These are phyloP conservation scores for Ascoidea rubescens DNA, from an alignment of 805 yeast species.

Conservation along the genomic window DNA sequence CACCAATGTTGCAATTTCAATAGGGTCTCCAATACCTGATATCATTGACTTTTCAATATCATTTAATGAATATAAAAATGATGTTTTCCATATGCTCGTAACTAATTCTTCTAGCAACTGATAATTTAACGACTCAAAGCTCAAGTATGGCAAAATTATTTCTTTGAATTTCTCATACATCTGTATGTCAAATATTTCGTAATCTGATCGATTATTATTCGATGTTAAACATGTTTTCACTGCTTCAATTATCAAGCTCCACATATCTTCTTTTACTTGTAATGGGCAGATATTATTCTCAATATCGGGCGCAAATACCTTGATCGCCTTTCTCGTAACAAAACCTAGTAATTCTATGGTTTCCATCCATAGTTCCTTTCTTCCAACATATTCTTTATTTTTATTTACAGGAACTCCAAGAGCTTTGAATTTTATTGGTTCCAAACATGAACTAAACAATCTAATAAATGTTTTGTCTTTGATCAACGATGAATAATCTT, in stretches of 20 bases:
- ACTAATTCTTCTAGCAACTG: slow-evolving; percentile 29
- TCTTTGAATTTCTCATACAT: slow-evolving; percentile 29
- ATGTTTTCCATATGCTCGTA: slow-evolving; percentile 37
- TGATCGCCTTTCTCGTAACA: slow-evolving; percentile 21
- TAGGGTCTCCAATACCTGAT: slow-evolving; percentile 16
- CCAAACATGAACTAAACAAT: slow-evolving; percentile 35
- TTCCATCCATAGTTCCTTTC: slow-evolving; percentile 38
- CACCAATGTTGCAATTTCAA: slow-evolving; percentile 24
- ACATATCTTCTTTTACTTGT: slow-evolving; percentile 13
- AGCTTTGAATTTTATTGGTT: slow-evolving; percentile 32
- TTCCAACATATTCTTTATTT: slow-evolving; percentile 10
- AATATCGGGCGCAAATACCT: slow-evolving; percentile 12
- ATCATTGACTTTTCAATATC: slow-evolving; percentile 32
- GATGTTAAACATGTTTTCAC: slow-evolving; percentile 26
- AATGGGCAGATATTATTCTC: slow-evolving; percentile 1
- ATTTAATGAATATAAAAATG: slow-evolving; percentile 45
- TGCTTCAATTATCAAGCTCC: slow-evolving; percentile 28
- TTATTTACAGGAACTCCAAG: slow-evolving; percentile 16
- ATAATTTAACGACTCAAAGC: slow-evolving; percentile 16
- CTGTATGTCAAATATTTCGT: slow-evolving; percentile 31
- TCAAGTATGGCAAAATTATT: slow-evolving; percentile 27
- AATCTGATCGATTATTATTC: slow-evolving; percentile 15
- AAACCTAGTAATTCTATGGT: slow-evolving; percentile 27
- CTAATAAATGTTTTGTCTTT: slow-evolving; percentile 31
- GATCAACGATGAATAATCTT: slow-evolving; percentile 23